Evolutionary conservation across 1,284 basidiomycete genomes (phyloP).

Genomic region (Ceraceosorus guamensis): DNA sequence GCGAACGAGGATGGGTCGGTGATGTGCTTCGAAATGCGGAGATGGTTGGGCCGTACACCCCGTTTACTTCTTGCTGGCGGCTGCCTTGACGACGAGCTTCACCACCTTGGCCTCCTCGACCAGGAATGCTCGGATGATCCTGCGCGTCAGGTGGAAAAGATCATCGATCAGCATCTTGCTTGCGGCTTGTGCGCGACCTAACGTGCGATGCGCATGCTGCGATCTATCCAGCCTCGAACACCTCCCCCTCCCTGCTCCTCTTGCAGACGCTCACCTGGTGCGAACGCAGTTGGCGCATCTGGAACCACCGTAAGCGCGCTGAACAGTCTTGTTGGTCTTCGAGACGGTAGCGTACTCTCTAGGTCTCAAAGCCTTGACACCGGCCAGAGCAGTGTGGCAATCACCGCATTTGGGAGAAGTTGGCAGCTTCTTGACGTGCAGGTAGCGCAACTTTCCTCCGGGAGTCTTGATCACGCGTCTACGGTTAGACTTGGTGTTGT

Average conservation of each 20-base stretch:
- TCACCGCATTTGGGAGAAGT: conserved; percentile 77
- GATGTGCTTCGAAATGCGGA: too few species aligned
- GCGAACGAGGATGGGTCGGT: too few species aligned
- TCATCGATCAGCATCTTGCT: neutral
- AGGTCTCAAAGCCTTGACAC: conserved; percentile 45
- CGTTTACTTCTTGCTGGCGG: conserved; percentile 52
- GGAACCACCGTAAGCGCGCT: conserved; percentile 46
- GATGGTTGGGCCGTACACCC: too few species aligned
- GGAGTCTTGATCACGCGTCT: conserved; percentile 95
- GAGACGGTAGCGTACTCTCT: conserved; percentile 41
- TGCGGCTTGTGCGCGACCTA: too few species aligned
- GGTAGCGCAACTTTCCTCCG: conserved; percentile 82
- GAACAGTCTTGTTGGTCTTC: conserved; percentile 46
- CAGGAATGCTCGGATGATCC: conserved; percentile 95
- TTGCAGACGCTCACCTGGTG: conserved; percentile 28
- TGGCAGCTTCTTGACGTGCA: conserved; percentile 78
- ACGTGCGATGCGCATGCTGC: too few species aligned
- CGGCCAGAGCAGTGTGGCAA: conserved; percentile 41
- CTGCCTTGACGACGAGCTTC: conserved; percentile 96
- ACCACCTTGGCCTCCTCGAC: conserved; percentile 99
- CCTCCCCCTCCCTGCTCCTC: too few species aligned
- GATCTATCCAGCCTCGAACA: too few species aligned
- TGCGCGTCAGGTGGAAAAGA: conserved; percentile 45
- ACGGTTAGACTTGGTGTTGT: conserved; percentile 97
- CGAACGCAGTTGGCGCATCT: conserved; percentile 46